Conservation (phyloP, 148 eudicot species). For the Chenopodium formosanum region DNA sequence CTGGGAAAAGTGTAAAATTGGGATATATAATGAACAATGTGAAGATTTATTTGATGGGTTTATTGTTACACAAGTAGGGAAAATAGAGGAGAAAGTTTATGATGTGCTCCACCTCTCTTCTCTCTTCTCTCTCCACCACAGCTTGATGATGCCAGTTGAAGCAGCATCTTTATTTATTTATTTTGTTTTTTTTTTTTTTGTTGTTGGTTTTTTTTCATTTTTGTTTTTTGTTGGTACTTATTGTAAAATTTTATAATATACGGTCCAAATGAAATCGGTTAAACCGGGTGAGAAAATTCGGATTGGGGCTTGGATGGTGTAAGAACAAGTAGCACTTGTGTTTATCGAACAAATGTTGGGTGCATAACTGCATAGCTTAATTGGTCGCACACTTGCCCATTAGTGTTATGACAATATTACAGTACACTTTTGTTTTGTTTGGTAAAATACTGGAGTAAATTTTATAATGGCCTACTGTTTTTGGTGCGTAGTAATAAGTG, state of each 20-base stretch:
- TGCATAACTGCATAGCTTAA: too few relatives aligned
- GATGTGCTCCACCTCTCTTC: constrained; percentile 14
- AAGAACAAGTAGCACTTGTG: too few relatives aligned
- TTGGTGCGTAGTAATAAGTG: too few relatives aligned
- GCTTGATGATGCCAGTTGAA: not conserved
- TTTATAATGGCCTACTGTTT: too few relatives aligned
- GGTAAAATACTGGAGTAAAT: too few relatives aligned
- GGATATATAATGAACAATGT: not conserved
- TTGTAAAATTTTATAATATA: too few relatives aligned
- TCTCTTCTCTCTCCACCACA: constrained; percentile 17
- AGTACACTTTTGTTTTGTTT: too few relatives aligned
- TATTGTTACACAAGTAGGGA: not conserved
- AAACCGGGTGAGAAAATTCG: not conserved
- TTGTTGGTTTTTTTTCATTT: not conserved
- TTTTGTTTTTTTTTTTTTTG: not conserved
- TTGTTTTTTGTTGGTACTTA: not conserved
- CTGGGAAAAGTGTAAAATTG: not conserved
- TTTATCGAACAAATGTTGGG: too few relatives aligned
- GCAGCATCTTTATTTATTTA: not conserved
- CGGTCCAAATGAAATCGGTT: not conserved
- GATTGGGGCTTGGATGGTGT: not conserved
- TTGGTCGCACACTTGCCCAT: too few relatives aligned
- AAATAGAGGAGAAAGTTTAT: not conserved
- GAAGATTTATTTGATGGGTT: too few relatives aligned
- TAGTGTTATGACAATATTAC: too few relatives aligned